Evolutionary conservation across 2,329 filamentous ascomycete species (phyloP).

Genomic region (Emericellopsis cladophorae): DNA sequence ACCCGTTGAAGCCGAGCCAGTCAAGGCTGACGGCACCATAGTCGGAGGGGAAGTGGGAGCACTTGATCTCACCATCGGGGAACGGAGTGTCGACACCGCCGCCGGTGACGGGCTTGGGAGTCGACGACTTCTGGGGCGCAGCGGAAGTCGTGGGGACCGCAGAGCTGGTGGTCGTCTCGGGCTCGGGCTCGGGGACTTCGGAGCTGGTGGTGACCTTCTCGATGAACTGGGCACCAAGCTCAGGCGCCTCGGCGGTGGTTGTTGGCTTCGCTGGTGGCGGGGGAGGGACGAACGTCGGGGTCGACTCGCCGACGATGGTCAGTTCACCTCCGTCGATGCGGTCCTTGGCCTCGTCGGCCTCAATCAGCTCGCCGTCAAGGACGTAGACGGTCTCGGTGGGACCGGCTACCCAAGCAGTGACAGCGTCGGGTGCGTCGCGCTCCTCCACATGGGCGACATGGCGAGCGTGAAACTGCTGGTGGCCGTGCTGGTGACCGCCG

Average conservation of each 20-base stretch:
- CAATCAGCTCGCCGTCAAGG: slow-evolving; percentile 51
- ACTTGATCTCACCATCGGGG: slow-evolving; percentile 60
- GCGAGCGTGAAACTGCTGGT: slow-evolving; percentile 45
- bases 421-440: slow-evolving; percentile 24
- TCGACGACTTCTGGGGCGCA: slow-evolving; percentile 10
- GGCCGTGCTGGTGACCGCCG: slow-evolving; percentile 42
- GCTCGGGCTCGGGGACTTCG: slow-evolving; percentile 3
- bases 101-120: slow-evolving; percentile 12
- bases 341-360: slow-evolving; percentile 50
- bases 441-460: slow-evolving; percentile 38
- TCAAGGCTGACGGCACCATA: slow-evolving; percentile 66
- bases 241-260: slow-evolving; percentile 20
- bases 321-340: slow-evolving; percentile 63
- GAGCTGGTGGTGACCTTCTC: slow-evolving; percentile 19
- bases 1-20: slow-evolving; percentile 62
- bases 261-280: slow-evolving; percentile 22
- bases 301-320: slow-evolving; percentile 48
- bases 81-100: slow-evolving; percentile 56
- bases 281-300: slow-evolving; percentile 36
- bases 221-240: slow-evolving; percentile 34
- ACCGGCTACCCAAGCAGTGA: slow-evolving; percentile 42
- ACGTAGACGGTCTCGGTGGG: slow-evolving; percentile 60
- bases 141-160: slow-evolving; percentile 10
- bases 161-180: slow-evolving; percentile 6
- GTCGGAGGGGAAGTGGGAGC: slow-evolving; percentile 59